A percentile compares a stretch with the other conserved stretches of the same genome.
phyloP scores from a whole-genome alignment of 1,139 yeast species.

The Diutina scorzettiae region DNA sequence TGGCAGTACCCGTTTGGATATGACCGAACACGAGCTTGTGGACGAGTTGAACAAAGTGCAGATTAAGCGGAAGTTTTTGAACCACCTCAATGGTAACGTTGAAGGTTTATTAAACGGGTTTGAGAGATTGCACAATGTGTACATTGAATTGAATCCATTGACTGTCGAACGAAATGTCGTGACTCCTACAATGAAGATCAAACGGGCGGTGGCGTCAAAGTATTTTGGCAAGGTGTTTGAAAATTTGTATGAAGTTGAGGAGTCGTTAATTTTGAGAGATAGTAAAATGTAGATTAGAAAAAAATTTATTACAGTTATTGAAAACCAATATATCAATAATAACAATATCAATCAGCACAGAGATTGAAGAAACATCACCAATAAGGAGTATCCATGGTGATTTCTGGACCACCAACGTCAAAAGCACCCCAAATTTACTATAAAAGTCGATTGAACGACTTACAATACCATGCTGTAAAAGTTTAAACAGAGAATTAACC shows the following conservation, averaged over 20 bases:
- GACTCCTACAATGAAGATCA: constrained; percentile 31
- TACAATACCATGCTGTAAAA: background rate
- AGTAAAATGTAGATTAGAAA: background rate
- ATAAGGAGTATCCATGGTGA: background rate
- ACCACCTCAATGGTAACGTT: constrained; percentile 18
- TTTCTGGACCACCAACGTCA: background rate
- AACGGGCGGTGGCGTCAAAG: constrained; percentile 25
- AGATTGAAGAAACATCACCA: background rate
- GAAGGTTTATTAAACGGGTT: constrained; percentile 19
- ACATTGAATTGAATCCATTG: constrained; percentile 27
- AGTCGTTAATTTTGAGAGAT: background rate
- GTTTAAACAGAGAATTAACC: background rate
- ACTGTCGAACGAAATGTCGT: constrained; percentile 26
- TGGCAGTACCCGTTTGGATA: background rate
- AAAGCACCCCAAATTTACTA: no score
- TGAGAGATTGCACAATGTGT: constrained; percentile 26
- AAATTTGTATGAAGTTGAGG: constrained; percentile 12
- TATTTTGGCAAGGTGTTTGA: constrained; percentile 16
- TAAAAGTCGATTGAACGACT: no score
- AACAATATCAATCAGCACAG: background rate
- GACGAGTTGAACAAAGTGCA: constrained; percentile 16
- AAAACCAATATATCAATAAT: no score
- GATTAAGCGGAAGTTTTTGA: constrained; percentile 16
- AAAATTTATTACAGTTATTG: background rate
- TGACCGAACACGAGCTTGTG: constrained; percentile 6